Evolutionary conservation across 2,329 filamentous ascomycete genomes (phyloP).

Genomic region (Aspergillus tamarii): DNA sequence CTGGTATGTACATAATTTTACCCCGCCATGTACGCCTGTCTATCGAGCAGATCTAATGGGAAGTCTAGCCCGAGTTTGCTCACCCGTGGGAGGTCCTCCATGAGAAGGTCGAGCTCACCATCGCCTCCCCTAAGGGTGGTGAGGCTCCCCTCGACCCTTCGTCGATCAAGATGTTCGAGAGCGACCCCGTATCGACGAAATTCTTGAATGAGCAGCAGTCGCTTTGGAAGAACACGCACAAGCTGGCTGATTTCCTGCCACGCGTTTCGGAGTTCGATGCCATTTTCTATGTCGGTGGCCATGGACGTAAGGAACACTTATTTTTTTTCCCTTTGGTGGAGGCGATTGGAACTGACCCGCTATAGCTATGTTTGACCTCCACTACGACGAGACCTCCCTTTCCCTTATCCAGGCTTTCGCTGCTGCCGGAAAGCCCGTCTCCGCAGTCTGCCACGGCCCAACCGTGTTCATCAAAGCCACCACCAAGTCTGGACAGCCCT

Average conservation of each 20-base stretch:
- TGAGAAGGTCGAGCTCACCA: conserved; percentile 57
- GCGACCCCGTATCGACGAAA: conserved; percentile 55
- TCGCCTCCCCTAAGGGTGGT: conserved; percentile 67
- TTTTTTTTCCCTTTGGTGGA: neutral
- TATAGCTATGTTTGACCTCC: conserved; percentile 55
- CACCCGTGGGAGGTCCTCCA: conserved; percentile 65
- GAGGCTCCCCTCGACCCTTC: conserved; percentile 63
- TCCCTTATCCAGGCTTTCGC: conserved; percentile 53
- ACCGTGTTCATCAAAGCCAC: conserved; percentile 50
- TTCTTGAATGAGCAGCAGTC: conserved; percentile 61
- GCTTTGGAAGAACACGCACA: conserved; percentile 67
- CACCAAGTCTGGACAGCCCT: conserved; percentile 43
- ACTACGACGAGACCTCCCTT: conserved; percentile 45
- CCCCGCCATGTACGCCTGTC: neutral
- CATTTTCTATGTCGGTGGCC: conserved; percentile 62
- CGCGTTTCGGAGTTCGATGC: conserved; percentile 66
- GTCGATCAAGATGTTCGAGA: conserved; percentile 59
- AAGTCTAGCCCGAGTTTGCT: conserved; percentile 58
- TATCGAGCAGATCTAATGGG: neutral
- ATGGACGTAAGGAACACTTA: conserved; percentile 52
- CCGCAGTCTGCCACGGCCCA: conserved; percentile 54
- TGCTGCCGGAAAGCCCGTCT: conserved; percentile 52
- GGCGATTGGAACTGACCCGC: neutral
- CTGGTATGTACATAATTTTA: conserved; percentile 53
- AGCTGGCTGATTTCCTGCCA: conserved; percentile 60